A percentile compares a stretch with the other conserved stretches of the same genome.
phyloP scores from a whole-genome alignment of 768 basidiomycete genomes.

The Cystofilobasidium capitatum region DNA sequence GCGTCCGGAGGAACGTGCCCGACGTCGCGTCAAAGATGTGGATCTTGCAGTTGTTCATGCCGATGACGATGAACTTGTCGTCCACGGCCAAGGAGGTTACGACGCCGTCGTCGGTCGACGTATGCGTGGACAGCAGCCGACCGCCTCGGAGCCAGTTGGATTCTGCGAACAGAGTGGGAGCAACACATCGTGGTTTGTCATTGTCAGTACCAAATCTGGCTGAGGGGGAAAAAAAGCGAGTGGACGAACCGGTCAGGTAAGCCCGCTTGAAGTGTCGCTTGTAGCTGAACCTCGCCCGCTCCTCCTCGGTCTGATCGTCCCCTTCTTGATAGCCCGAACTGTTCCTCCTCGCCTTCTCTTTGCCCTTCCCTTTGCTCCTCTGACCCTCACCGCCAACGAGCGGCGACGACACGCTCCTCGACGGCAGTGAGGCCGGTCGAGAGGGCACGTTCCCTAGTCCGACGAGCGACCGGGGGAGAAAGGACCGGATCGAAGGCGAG shows the following conservation, averaged over 20 bases:
- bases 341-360: conserved; percentile 6
- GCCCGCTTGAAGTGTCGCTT: conserved; percentile 61
- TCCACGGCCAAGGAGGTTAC: conserved; percentile 84
- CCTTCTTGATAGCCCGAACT: neutral
- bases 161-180: conserved; percentile 44
- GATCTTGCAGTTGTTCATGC: conserved; percentile 73
- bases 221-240: no score
- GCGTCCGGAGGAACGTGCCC: conserved; percentile 63
- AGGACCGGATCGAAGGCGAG: no score
- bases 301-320: conserved; percentile 13
- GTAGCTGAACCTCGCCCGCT: conserved; percentile 48
- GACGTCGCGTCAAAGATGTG: conserved; percentile 73
- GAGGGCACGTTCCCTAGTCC: neutral
- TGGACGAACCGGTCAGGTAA: conserved; percentile 56
- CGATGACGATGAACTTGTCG: conserved; percentile 72
- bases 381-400: neutral
- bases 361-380: conserved; percentile 23
- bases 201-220: no score
- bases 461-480: conserved; percentile 12
- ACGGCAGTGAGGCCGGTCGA: neutral
- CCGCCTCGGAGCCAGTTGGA: conserved; percentile 74
- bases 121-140: conserved; percentile 56
- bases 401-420: no score
- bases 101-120: conserved; percentile 51
- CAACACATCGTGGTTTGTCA: no score